phyloP scores from a whole-genome alignment of 192 early-diverging fungal genomes.

The Coemansia sp. region DNA sequence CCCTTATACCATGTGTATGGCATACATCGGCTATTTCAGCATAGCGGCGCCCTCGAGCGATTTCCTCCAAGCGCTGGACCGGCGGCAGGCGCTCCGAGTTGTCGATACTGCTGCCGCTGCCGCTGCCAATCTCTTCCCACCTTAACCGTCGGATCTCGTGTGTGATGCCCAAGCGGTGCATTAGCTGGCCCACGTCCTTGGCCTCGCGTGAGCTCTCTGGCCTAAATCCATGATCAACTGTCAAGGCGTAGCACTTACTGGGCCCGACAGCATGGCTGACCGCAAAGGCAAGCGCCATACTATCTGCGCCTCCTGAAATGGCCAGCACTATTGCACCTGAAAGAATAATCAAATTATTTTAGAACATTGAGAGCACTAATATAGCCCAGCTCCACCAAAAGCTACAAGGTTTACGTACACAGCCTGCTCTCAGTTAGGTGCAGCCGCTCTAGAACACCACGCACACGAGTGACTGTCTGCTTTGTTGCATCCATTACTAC shows the following conservation, averaged over 20 bases:
- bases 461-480: conserved; percentile 15
- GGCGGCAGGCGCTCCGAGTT: conserved; percentile 2
- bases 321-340: conserved; percentile 31
- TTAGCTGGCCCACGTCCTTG: conserved; percentile 15
- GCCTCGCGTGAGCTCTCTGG: conserved; percentile 43
- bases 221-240: conserved; percentile 47
- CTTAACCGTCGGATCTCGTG: conserved; percentile 24
- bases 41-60: conserved; percentile 34
- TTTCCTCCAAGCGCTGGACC: conserved; percentile 35
- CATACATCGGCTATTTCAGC: conserved; percentile 14
- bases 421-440: conserved; percentile 19
- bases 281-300: conserved; percentile 50
- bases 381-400: too few relatives aligned
- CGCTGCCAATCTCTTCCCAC: conserved; percentile 4
- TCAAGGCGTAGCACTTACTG: conserved; percentile 34
- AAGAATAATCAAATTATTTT: not conserved
- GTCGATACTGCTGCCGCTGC: not conserved
- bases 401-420: not conserved
- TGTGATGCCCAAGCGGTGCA: conserved; percentile 26
- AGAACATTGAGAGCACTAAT: not conserved
- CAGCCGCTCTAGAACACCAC: conserved; percentile 14
- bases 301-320: conserved; percentile 51
- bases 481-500: not conserved
- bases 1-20: not conserved
- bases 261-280: conserved; percentile 22